Evolutionary conservation across 768 basidiomycete genomes (phyloP).

Genomic region (Rhizopogon roseolus): DNA sequence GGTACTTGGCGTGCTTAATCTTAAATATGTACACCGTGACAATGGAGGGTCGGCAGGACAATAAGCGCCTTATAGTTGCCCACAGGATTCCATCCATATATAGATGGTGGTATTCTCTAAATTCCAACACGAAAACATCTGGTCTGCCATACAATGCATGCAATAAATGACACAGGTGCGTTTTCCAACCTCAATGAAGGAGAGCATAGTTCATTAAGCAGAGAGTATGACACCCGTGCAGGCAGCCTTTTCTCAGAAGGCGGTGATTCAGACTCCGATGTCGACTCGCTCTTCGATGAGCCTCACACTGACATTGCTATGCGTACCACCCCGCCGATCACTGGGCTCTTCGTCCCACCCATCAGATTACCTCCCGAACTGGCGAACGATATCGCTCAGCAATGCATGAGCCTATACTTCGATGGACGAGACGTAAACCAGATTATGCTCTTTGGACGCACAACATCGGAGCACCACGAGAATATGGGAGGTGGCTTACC

Average conservation of each 20-base stretch:
- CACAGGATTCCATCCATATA: not conserved
- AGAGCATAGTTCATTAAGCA: not conserved
- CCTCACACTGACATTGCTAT: constrained; percentile 16
- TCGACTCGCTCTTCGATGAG: constrained; percentile 52
- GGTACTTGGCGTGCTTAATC: no score
- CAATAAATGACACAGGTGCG: constrained; percentile 6
- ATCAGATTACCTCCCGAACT: constrained; percentile 47
- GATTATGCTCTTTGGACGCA: constrained; percentile 80
- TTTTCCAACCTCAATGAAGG: not conserved
- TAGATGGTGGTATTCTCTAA: not conserved
- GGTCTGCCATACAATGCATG: not conserved
- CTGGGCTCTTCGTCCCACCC: constrained; percentile 58
- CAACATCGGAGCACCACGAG: constrained; percentile 10
- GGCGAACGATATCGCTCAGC: constrained; percentile 41
- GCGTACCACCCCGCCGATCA: constrained; percentile 49
- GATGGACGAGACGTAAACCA: constrained; percentile 54
- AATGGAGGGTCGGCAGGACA: not conserved
- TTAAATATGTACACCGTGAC: no score
- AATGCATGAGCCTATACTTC: constrained; percentile 60
- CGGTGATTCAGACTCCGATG: constrained; percentile 9
- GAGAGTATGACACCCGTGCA: not conserved
- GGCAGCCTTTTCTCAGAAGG: not conserved
- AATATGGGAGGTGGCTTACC: constrained; percentile 46
- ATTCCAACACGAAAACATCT: not conserved
- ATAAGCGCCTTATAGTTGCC: not conserved